Evolutionary conservation across 441 rosid genomes (phyloP).

Genomic region (Breynia disticha): DNA sequence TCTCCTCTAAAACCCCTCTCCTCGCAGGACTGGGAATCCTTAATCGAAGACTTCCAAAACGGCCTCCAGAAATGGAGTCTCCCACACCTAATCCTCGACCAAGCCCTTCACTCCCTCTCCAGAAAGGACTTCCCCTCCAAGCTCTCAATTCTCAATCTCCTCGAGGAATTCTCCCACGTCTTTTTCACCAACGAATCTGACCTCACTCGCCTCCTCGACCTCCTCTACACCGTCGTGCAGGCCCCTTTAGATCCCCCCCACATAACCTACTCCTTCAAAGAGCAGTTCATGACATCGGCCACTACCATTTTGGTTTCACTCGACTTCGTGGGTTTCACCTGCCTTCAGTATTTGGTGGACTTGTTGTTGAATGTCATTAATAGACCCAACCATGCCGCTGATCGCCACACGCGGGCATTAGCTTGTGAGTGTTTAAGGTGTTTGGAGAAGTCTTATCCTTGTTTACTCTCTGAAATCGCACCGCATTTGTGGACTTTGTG

Average conservation of each 20-base stretch:
- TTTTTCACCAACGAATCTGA: slow-evolving; percentile 28
- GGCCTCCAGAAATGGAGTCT: slow-evolving; percentile 44
- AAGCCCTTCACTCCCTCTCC: slow-evolving; percentile 49
- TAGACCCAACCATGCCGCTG: slow-evolving; percentile 79
- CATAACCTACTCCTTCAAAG: slow-evolving; percentile 49
- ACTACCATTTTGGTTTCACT: slow-evolving; percentile 55
- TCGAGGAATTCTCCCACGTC: slow-evolving; percentile 50
- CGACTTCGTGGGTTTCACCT: slow-evolving; percentile 27
- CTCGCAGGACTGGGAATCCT: slow-evolving; percentile 69
- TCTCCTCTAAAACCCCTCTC: slow-evolving; percentile 42
- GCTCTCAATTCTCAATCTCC: slow-evolving; percentile 58
- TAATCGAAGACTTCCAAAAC: slow-evolving; percentile 65
- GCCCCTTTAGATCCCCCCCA: slow-evolving; percentile 48
- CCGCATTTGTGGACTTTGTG: slow-evolving; percentile 85
- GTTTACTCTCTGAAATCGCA: slow-evolving; percentile 60
- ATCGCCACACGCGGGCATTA: slow-evolving; percentile 67
- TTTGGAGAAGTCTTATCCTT: slow-evolving; percentile 61
- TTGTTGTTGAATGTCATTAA: slow-evolving; percentile 56
- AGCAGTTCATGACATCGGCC: slow-evolving; percentile 65
- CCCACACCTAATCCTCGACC: slow-evolving; percentile 35
- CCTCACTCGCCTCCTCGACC: slow-evolving; percentile 50
- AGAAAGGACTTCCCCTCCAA: slow-evolving; percentile 61
- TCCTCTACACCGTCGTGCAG: slow-evolving; percentile 55
- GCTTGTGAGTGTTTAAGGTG: slow-evolving; percentile 88
- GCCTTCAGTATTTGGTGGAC: slow-evolving; percentile 53